A percentile compares a stretch with the other conserved stretches of the same genome.
Evolutionary conservation across 1,139 yeast species (phyloP).

Genomic region (Eremothecium coryli): DNA sequence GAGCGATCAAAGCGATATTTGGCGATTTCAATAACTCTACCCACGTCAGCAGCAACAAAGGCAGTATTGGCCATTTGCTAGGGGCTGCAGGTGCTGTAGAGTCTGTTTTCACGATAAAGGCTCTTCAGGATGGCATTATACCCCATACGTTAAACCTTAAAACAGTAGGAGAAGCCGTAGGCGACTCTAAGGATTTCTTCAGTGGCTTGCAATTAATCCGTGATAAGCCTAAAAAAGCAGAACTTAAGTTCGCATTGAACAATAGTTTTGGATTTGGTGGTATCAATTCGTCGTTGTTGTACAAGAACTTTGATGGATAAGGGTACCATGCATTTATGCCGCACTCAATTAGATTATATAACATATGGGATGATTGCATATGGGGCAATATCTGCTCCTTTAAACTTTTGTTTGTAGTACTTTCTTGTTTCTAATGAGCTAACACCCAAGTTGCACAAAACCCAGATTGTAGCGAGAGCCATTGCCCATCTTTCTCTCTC

Average conservation of each 20-base stretch:
- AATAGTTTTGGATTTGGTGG: slow-evolving; percentile 99
- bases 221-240: slow-evolving; percentile 31
- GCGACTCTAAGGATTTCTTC: slow-evolving; percentile 37
- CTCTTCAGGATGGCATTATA: slow-evolving; percentile 45
- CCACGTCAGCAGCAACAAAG: slow-evolving; percentile 74
- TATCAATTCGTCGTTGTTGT: slow-evolving; percentile 66
- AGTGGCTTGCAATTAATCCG: slow-evolving; percentile 52
- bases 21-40: slow-evolving; percentile 29
- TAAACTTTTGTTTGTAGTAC: slow-evolving; percentile 37
- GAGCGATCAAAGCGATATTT: slow-evolving; percentile 56
- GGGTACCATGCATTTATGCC: slow-evolving; percentile 1
- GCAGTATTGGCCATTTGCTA: slow-evolving; percentile 84
- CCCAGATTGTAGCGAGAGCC: slow-evolving; percentile 39
- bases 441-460: slow-evolving; percentile 46
- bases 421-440: slow-evolving; percentile 52
- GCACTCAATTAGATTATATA: slow-evolving; percentile 17
- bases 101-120: slow-evolving; percentile 66
- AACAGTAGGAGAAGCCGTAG: slow-evolving; percentile 39
- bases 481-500: slow-evolving; percentile 16
- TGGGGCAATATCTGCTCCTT: slow-evolving; percentile 23
- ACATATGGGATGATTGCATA: slow-evolving; percentile 36
- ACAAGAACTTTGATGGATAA: slow-evolving; percentile 31
- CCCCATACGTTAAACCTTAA: slow-evolving; percentile 80
- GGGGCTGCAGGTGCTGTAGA: slow-evolving; percentile 98
- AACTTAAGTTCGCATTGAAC: slow-evolving; percentile 54